Base-by-base conservation (phyloP, 2,329 filamentous ascomycete species). In the Erysiphe pulchra region DNA sequence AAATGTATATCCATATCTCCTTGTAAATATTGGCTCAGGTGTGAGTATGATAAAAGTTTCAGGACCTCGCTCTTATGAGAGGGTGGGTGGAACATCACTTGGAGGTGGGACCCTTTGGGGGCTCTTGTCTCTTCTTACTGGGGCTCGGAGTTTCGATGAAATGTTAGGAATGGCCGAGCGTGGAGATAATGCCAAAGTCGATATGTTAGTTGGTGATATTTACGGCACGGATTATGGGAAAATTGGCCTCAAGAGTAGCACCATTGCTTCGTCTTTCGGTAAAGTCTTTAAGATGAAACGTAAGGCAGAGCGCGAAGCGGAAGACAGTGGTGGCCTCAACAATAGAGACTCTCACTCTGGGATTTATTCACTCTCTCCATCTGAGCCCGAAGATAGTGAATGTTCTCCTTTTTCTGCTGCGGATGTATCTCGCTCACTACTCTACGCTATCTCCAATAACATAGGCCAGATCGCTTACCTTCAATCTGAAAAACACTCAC, bases 51-150 rank as follows among this genome's bases (percentile, higher is more conserved):
- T 98, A 62, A 95, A 95, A 60, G 90, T 98, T 8, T 92, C 82
- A 0, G 87, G 86, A 0, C 86, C 85, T 0, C 73, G 80, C 46
- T 72, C 84, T 51, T 94, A 80, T 60, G 71, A 92, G 61, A 82
- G 90, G 55, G 87, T 98, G 10, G 90, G 90, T 45, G 90, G 90
- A 49, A 94, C 90, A 2, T 92, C 86, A 4, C 71, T 98, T 0
- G 90, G 90, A 32, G 90, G 90, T 40, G 90, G 90, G n/a, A 98
- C 90, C 1, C 77, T 98, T 45, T 98, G 90, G 90, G 90, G 90
- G 0, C 67, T 98, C 20, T 69, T 98, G 34, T 90, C 83, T 12
- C 70, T 98, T 45, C 68, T 98, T 36, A 98, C 90, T 0, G 85
- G 86, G n/a, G 84, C 87, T 18, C 73, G 80, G 46, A 86, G 77